These are phyloP conservation scores for Theobroma grandiflorum DNA, from an alignment of 441 rosid genomes.

Conservation along the genomic window DNA sequence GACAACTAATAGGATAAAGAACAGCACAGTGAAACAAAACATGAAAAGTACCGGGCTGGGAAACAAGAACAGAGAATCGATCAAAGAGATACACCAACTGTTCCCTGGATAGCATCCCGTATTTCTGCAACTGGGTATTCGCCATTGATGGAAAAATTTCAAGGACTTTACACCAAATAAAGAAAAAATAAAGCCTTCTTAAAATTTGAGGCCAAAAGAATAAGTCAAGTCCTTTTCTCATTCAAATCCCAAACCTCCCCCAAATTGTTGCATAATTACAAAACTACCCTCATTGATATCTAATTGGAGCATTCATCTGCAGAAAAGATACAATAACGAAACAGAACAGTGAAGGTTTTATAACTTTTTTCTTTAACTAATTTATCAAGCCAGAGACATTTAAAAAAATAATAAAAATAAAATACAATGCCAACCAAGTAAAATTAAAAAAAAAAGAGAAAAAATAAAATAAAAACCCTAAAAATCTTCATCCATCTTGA, in stretches of 20 bases:
- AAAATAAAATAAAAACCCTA: conserved; percentile 22
- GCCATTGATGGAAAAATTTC: conserved; percentile 14
- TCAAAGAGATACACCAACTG: conserved; percentile 73
- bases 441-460: background rate
- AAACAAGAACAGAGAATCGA: conserved; percentile 67
- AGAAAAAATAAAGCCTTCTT: background rate
- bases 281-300: background rate
- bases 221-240: background rate
- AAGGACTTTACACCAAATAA: background rate
- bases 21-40: background rate
- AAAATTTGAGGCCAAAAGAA: background rate
- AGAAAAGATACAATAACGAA: too few relatives aligned
- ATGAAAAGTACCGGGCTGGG: conserved; percentile 60
- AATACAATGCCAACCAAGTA: background rate
- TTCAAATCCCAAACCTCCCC: background rate
- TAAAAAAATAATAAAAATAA: background rate
- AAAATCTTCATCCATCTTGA: conserved; percentile 69
- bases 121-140: conserved; percentile 37
- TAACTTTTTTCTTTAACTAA: background rate
- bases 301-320: background rate
- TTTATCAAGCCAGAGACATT: background rate
- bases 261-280: background rate
- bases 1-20: background rate
- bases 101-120: conserved; percentile 63
- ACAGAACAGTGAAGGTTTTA: background rate